phyloP scores from a whole-genome alignment of 352 stramenopile species.

The Pythium grandisporangium region DNA sequence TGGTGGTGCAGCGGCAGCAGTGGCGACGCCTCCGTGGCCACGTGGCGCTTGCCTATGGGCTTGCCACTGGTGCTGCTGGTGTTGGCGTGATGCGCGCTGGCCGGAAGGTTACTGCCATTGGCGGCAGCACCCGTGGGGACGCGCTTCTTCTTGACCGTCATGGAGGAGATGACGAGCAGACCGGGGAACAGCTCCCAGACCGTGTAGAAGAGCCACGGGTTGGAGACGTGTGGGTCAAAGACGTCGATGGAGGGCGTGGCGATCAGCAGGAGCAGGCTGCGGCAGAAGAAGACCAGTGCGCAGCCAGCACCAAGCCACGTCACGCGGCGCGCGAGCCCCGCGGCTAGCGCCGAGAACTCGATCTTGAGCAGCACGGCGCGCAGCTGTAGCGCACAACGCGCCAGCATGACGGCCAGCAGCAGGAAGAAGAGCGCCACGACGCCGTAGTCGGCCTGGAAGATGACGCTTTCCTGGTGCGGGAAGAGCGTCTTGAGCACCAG shows the following conservation, averaged over 20 bases:
- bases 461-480: slow-evolving; percentile 36
- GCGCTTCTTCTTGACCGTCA: slow-evolving; percentile 50
- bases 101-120: too few species aligned
- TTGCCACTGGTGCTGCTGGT: neutral
- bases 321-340: slow-evolving; percentile 37
- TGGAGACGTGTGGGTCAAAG: slow-evolving; percentile 60
- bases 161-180: slow-evolving; percentile 68
- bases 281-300: slow-evolving; percentile 50
- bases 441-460: slow-evolving; percentile 66
- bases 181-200: slow-evolving; percentile 63
- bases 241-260: slow-evolving; percentile 59
- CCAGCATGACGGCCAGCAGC: slow-evolving; percentile 55
- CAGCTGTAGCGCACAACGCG: slow-evolving; percentile 37
- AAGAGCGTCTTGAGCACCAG: slow-evolving; percentile 69
- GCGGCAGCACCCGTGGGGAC: too few species aligned
- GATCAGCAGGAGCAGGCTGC: slow-evolving; percentile 49
- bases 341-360: slow-evolving; percentile 60
- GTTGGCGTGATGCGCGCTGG: neutral
- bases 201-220: slow-evolving; percentile 72
- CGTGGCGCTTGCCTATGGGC: neutral
- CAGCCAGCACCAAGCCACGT: slow-evolving; percentile 44
- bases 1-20: too few species aligned
- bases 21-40: slow-evolving; percentile 9
- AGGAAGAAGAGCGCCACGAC: slow-evolving; percentile 74
- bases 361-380: slow-evolving; percentile 54